These are phyloP conservation scores for Fraxinus sp. DNA, from an alignment of 305 asterid genomes.

Conservation along the genomic window DNA sequence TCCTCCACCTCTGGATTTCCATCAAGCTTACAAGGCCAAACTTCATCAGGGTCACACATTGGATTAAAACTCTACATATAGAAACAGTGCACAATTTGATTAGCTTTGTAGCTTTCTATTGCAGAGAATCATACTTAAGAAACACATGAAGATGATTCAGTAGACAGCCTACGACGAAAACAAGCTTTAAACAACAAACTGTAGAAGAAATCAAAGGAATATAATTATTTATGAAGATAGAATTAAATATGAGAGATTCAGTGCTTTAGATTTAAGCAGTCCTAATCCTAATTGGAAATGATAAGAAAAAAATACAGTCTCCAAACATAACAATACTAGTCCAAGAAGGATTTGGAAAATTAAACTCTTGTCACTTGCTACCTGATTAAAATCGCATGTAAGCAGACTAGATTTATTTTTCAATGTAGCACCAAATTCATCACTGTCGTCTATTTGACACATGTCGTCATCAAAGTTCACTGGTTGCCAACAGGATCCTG, in stretches of 20 bases:
- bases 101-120: constrained; percentile 16
- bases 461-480: constrained; percentile 78
- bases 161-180: not conserved
- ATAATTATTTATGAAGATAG: not conserved
- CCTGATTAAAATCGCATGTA: constrained; percentile 69
- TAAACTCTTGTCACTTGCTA: constrained; percentile 8
- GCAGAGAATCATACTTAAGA: constrained; percentile 1
- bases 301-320: not conserved
- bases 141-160: not conserved
- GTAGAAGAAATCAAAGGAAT: not conserved
- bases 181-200: not conserved
- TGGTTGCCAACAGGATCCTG: constrained; percentile 60
- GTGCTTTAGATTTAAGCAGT: not conserved
- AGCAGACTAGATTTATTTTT: constrained; percentile 43
- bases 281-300: not conserved
- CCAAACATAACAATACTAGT: not conserved
- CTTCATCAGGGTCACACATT: constrained; percentile 80
- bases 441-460: constrained; percentile 74
- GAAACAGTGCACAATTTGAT: constrained; percentile 22
- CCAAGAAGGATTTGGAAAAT: not conserved
- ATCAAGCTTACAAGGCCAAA: constrained; percentile 74
- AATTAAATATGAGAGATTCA: not conserved
- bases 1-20: constrained; percentile 60
- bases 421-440: constrained; percentile 60
- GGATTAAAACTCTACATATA: constrained; percentile 87